A percentile compares a stretch with the other conserved stretches of the same genome.
These are phyloP conservation scores for Cordyceps cateniannulata DNA, from an alignment of 2,329 filamentous ascomycete genomes.

Conservation along the genomic window DNA sequence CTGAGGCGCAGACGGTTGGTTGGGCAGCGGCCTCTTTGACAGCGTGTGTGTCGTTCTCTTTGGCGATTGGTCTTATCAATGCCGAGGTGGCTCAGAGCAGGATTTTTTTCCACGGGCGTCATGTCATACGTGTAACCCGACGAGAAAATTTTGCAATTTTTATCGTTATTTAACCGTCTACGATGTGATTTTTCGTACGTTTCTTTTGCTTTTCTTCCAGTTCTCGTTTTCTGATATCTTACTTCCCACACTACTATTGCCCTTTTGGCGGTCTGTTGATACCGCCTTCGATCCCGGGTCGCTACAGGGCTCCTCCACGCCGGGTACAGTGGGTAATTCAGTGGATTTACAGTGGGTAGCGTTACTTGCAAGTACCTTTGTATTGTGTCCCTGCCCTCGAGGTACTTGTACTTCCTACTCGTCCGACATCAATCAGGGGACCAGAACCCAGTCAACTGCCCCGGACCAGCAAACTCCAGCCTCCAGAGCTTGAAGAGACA, in stretches of 20 bases:
- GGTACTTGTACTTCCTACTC: neutral
- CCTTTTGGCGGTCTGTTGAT: conserved; percentile 6
- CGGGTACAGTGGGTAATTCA: neutral
- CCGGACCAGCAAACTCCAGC: neutral
- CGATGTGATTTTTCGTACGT: neutral
- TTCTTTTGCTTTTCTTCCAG: neutral
- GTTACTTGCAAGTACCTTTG: neutral
- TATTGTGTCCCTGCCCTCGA: neutral
- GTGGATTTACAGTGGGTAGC: conserved; percentile 1
- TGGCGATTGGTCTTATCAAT: conserved; percentile 17
- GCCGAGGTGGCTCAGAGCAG: neutral
- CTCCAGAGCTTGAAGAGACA: neutral
- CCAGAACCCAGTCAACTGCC: neutral
- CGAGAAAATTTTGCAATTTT: neutral
- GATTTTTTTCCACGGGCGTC: neutral
- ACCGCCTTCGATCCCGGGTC: neutral
- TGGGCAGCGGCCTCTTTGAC: neutral
- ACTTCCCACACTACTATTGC: neutral
- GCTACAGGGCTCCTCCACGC: neutral
- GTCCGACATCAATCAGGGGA: too few species aligned
- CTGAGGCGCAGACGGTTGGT: neutral
- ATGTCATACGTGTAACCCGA: neutral
- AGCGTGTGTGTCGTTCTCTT: neutral
- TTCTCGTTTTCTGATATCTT: neutral
- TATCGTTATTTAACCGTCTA: neutral